Percentiles rank a stretch among this genome's conserved stretches.
These are phyloP conservation scores for Penicillium verhagenii DNA, from an alignment of 495 filamentous ascomycete species.

Conservation along the genomic window DNA sequence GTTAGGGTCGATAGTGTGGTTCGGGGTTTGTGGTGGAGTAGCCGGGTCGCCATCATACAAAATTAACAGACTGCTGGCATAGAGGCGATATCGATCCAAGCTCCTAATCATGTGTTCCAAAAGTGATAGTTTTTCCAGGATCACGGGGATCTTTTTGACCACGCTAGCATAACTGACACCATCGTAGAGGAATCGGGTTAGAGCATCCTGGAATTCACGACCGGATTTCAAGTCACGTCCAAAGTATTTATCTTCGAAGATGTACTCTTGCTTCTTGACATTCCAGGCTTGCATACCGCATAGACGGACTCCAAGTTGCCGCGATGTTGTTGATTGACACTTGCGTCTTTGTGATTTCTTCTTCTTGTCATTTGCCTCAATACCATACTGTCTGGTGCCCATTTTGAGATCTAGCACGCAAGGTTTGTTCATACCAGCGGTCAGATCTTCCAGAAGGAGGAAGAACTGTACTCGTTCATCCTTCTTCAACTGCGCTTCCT, in stretches of 20 bases:
- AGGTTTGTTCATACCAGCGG: constrained; percentile 91
- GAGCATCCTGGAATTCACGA: constrained; percentile 82
- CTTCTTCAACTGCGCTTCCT: constrained; percentile 69
- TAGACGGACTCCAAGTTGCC: constrained; percentile 85
- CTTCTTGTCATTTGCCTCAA: constrained; percentile 92
- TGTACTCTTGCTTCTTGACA: constrained; percentile 72
- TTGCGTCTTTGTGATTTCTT: constrained; percentile 89
- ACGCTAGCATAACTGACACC: constrained; percentile 79
- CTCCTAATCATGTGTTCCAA: constrained; percentile 79
- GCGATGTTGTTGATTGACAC: constrained; percentile 88
- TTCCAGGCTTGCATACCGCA: constrained; percentile 98
- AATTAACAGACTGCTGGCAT: constrained; percentile 90
- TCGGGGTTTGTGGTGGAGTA: constrained; percentile 10
- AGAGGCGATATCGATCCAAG: constrained; percentile 86
- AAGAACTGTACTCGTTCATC: constrained; percentile 86
- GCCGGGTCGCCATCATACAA: constrained; percentile 81
- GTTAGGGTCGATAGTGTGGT: constrained; percentile 6
- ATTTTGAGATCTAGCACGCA: constrained; percentile 98
- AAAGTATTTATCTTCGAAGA: constrained; percentile 97
- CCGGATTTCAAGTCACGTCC: constrained; percentile 87
- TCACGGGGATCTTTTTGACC: constrained; percentile 77
- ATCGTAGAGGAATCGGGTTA: constrained; percentile 88
- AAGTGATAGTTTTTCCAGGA: constrained; percentile 76
- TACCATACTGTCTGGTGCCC: constrained; percentile 97
- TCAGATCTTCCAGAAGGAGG: constrained; percentile 92